Conservation (phyloP, 768 basidiomycete species). For the Kwoniella dendrophila region DNA sequence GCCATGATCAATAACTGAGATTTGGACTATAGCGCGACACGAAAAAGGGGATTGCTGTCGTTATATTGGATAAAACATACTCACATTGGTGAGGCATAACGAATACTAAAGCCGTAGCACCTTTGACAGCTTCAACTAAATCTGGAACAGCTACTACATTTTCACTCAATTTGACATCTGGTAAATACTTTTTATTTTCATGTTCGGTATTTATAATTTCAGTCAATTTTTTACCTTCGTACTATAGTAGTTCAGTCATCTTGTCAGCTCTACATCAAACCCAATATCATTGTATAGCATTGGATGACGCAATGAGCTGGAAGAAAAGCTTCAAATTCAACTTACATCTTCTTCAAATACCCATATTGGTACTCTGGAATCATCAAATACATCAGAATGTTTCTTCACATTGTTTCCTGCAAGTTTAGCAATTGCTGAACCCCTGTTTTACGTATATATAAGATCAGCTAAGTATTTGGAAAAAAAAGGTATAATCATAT, state of each 20-base stretch:
- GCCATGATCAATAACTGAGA: background rate
- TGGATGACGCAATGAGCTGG: too few species aligned
- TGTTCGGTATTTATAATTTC: constrained; percentile 60
- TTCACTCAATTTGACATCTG: constrained; percentile 56
- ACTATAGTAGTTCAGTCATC: constrained; percentile 18
- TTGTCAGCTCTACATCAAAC: constrained; percentile 8
- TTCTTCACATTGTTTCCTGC: constrained; percentile 56
- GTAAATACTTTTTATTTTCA: constrained; percentile 57
- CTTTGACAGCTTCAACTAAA: constrained; percentile 57
- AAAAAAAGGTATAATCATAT: too few species aligned
- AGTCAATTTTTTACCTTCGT: constrained; percentile 56
- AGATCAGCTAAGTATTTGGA: too few species aligned
- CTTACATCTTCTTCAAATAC: constrained; percentile 59
- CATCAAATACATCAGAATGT: constrained; percentile 56
- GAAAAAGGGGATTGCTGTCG: background rate
- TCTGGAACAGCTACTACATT: constrained; percentile 59
- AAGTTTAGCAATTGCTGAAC: constrained; percentile 57
- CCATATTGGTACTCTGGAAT: constrained; percentile 58
- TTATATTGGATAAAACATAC: constrained; percentile 17
- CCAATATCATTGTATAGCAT: too few species aligned
- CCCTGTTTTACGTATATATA: constrained; percentile 42
- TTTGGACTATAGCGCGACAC: background rate
- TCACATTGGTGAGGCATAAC: constrained; percentile 60
- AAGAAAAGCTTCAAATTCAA: background rate
- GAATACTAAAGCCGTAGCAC: constrained; percentile 59